Percentiles rank a stretch among this genome's conserved stretches.
phyloP scores from a whole-genome alignment of 768 basidiomycete genomes.

The Auricularia cornea region DNA sequence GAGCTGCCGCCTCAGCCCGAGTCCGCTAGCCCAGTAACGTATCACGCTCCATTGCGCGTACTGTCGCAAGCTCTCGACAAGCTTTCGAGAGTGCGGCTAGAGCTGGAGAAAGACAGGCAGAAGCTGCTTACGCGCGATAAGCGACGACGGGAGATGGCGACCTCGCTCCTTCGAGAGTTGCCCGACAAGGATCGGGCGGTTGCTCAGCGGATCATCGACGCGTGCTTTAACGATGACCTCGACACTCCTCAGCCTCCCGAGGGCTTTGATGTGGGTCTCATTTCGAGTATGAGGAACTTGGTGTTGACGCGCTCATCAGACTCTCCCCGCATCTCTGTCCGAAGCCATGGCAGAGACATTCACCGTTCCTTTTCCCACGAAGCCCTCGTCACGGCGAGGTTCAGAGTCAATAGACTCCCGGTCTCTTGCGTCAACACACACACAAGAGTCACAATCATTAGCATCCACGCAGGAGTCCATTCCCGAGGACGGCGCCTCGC shows the following conservation, averaged over 20 bases:
- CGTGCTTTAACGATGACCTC: slow-evolving; percentile 50
- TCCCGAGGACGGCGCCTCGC: no score
- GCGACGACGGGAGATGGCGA: slow-evolving; percentile 42
- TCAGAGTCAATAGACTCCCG: not conserved
- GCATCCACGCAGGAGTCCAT: not conserved
- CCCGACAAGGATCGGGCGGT: slow-evolving; percentile 54
- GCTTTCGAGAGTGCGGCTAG: slow-evolving; percentile 45
- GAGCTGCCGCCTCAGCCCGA: no score
- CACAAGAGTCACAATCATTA: not conserved
- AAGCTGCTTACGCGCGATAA: slow-evolving; percentile 52
- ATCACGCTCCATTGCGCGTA: slow-evolving; percentile 58
- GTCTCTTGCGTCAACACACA: not conserved
- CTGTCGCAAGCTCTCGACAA: slow-evolving; percentile 60
- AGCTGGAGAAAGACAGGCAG: slow-evolving; percentile 54
- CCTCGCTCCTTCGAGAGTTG: slow-evolving; percentile 49
- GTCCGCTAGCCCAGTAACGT: slow-evolving; percentile 28
- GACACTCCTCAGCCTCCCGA: slow-evolving; percentile 34
- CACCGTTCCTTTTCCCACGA: not conserved
- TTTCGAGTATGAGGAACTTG: no score
- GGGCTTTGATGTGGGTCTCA: slow-evolving; percentile 52
- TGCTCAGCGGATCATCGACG: slow-evolving; percentile 57
- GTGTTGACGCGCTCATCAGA: no score
- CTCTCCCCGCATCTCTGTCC: slow-evolving; percentile 43
- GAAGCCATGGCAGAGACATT: slow-evolving; percentile 46
- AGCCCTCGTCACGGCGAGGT: not conserved